These are phyloP conservation scores for Adansonia rubrostipa DNA, from an alignment of 441 rosid species.

Conservation along the genomic window DNA sequence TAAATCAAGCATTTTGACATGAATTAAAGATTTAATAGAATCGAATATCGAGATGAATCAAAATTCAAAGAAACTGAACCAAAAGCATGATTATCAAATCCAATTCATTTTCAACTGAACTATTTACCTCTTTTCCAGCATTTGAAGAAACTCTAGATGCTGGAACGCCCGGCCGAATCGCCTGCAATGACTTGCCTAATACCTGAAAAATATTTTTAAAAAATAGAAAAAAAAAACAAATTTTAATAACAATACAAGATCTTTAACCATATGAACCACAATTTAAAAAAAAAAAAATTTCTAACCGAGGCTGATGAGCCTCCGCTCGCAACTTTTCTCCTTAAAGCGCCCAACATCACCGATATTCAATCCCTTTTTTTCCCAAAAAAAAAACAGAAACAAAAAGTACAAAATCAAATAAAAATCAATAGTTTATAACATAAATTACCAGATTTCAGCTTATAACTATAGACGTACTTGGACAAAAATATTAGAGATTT, in stretches of 20 bases:
- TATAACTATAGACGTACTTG: background rate
- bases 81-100: background rate
- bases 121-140: constrained; percentile 48
- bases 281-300: background rate
- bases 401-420: background rate
- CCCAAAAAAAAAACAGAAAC: background rate
- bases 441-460: background rate
- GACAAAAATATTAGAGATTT: too few species aligned
- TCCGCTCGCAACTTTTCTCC: constrained; percentile 60
- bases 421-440: background rate
- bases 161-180: constrained; percentile 47
- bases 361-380: constrained; percentile 28
- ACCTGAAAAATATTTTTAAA: constrained; percentile 38
- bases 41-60: constrained; percentile 17
- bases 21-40: background rate
- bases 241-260: background rate
- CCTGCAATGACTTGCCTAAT: constrained; percentile 48
- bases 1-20: background rate
- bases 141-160: constrained; percentile 49
- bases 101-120: constrained; percentile 5
- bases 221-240: background rate
- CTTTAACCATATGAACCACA: constrained; percentile 6
- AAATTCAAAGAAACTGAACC: background rate
- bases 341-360: constrained; percentile 68
- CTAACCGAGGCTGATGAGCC: constrained; percentile 63